A percentile compares a stretch with the other conserved stretches of the same genome.
phyloP scores from a whole-genome alignment of 371 early-diverging fungal genomes.

The Rhizopus delemar region DNA sequence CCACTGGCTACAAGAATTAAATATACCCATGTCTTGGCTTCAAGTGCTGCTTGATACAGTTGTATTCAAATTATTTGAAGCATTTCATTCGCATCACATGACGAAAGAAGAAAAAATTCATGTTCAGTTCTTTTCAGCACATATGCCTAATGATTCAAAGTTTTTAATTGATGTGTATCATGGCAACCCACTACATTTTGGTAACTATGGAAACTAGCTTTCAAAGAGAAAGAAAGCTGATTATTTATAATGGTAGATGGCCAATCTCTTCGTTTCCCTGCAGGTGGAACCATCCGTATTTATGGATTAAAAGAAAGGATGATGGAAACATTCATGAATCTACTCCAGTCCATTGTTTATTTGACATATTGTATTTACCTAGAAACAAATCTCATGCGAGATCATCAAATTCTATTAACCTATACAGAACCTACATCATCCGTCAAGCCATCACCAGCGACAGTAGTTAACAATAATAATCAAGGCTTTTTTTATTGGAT shows the following conservation, averaged over 20 bases:
- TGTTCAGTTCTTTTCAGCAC: slow-evolving; percentile 11
- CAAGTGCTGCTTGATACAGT: slow-evolving; percentile 16
- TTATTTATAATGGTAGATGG: neutral
- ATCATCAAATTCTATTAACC: slow-evolving; percentile 27
- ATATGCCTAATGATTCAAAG: slow-evolving; percentile 24
- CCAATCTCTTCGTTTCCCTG: slow-evolving; percentile 10
- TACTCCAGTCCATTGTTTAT: slow-evolving; percentile 13
- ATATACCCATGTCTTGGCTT: slow-evolving; percentile 26
- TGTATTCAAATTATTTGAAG: slow-evolving; percentile 11
- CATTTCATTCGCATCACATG: neutral
- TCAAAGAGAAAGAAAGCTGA: neutral
- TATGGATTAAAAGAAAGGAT: slow-evolving; percentile 25
- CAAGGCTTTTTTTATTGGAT: slow-evolving; percentile 11
- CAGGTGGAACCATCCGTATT: slow-evolving; percentile 20
- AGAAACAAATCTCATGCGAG: slow-evolving; percentile 31
- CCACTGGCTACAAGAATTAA: slow-evolving; percentile 26
- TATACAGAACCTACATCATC: slow-evolving; percentile 9
- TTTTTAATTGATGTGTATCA: slow-evolving; percentile 27
- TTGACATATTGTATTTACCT: slow-evolving; percentile 24
- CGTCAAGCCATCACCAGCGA: slow-evolving; percentile 2
- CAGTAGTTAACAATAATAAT: neutral
- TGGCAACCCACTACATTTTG: slow-evolving; percentile 20
- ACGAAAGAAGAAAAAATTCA: slow-evolving; percentile 8
- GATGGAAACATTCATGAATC: neutral
- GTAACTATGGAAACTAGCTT: neutral